Percentiles rank a stretch among this genome's conserved stretches.
These are phyloP conservation scores for Melampsora larici-populina DNA, from an alignment of 1,284 basidiomycete species.

Conservation along the genomic window DNA sequence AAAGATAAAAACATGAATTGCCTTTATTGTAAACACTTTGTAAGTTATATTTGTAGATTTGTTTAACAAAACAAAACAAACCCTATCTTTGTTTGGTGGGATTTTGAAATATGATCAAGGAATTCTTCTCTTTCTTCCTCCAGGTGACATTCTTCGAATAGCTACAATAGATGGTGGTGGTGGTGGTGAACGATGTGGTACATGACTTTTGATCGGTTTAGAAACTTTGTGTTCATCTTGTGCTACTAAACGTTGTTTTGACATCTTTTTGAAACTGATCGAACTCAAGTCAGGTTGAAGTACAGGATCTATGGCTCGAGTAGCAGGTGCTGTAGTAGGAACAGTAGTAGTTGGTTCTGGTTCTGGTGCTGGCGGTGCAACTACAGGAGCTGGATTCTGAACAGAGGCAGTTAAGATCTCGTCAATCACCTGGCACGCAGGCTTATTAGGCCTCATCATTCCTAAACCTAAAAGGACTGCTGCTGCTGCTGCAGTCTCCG, in stretches of 20 bases:
- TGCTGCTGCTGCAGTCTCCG: slow-evolving; percentile 26
- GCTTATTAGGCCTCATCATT: background rate
- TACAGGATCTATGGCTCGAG: background rate
- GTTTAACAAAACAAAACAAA: no score
- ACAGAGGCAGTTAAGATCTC: background rate
- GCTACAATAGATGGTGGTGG: background rate
- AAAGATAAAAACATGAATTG: no score
- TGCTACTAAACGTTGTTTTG: background rate
- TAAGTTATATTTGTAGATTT: no score
- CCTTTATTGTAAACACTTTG: no score
- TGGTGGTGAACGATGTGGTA: background rate
- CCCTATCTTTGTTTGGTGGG: no score
- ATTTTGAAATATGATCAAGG: no score
- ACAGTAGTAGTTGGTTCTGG: background rate
- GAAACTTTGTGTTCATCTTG: background rate
- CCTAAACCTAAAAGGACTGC: slow-evolving; percentile 20
- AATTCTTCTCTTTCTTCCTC: background rate
- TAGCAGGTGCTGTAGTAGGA: background rate
- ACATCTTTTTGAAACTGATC: slow-evolving; percentile 16
- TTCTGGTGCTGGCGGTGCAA: background rate
- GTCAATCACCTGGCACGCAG: background rate
- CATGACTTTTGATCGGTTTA: background rate
- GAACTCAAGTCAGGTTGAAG: slow-evolving; percentile 5
- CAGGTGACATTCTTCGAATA: no score
- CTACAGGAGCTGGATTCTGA: background rate